phyloP scores from a whole-genome alignment of 2,329 filamentous ascomycete genomes.

The Epicoccum sorghinum region DNA sequence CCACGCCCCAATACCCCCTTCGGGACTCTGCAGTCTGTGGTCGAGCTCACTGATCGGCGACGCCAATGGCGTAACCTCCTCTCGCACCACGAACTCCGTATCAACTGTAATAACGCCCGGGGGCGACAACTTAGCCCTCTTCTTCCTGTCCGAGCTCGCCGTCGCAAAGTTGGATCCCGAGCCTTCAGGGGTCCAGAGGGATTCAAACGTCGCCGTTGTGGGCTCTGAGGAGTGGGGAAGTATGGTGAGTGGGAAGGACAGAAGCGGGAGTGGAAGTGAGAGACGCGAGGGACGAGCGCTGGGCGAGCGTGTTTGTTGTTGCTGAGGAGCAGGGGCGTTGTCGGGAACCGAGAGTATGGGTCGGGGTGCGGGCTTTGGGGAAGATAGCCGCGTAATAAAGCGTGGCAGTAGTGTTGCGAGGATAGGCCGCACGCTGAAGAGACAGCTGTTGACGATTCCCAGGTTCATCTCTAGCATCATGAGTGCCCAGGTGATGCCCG shows the following conservation, averaged over 20 bases:
- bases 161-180: background rate
- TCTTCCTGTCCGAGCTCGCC: constrained; percentile 3
- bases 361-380: background rate
- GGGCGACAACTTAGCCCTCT: background rate
- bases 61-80: constrained; percentile 3
- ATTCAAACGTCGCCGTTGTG: background rate
- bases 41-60: background rate
- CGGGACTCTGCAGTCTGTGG: too few relatives aligned
- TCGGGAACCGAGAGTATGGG: background rate
- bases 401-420: constrained; percentile 35
- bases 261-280: too few relatives aligned
- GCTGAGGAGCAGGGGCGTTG: too few relatives aligned
- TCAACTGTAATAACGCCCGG: constrained; percentile 4
- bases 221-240: background rate
- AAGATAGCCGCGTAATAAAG: constrained; percentile 21
- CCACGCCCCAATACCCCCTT: background rate
- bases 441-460: constrained; percentile 40
- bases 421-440: constrained; percentile 41
- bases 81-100: constrained; percentile 3
- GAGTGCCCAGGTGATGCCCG: constrained; percentile 27
- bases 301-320: too few relatives aligned
- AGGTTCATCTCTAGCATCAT: constrained; percentile 37
- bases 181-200: constrained; percentile 5
- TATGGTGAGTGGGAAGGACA: too few relatives aligned
- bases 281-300: too few relatives aligned